These are phyloP conservation scores for Carex myosuroides DNA, from an alignment of 176 grass and related monocot species.

Conservation along the genomic window DNA sequence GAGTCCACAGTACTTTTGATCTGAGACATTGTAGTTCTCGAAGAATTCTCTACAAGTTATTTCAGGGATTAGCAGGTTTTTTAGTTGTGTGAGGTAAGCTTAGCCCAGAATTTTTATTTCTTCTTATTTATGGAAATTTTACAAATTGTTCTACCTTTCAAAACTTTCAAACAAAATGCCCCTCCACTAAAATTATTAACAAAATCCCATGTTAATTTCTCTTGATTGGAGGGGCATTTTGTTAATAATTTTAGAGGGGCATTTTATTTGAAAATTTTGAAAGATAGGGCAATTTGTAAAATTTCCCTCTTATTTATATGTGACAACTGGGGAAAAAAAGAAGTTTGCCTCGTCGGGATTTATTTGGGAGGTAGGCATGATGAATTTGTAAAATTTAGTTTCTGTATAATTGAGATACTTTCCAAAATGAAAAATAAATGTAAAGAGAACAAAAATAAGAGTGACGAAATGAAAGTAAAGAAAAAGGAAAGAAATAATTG, in stretches of 20 bases:
- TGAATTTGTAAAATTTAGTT: not conserved
- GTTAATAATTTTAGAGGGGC: no score
- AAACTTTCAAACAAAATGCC: no score
- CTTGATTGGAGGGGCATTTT: no score
- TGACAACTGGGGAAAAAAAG: not conserved
- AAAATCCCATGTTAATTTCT: no score
- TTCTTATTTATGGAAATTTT: not conserved
- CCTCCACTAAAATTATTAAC: no score
- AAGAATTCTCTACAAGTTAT: not conserved
- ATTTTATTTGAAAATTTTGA: no score
- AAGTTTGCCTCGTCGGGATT: not conserved
- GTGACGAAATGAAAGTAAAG: constrained; percentile 19
- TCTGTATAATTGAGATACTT: not conserved
- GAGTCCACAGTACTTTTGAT: not conserved
- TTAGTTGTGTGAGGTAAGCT: not conserved
- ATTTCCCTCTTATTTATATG: not conserved
- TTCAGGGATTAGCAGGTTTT: not conserved
- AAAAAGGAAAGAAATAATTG: constrained; percentile 1
- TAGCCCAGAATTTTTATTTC: not conserved
- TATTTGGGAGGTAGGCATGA: not conserved
- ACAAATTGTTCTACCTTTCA: no score
- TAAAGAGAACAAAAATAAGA: not conserved
- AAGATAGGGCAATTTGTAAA: no score
- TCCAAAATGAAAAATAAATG: not conserved
- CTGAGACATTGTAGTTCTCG: not conserved